Percentiles rank a stretch among this genome's conserved stretches.
These are phyloP conservation scores for Colletotrichum gigasporum DNA, from an alignment of 2,329 filamentous ascomycete genomes.

Conservation along the genomic window DNA sequence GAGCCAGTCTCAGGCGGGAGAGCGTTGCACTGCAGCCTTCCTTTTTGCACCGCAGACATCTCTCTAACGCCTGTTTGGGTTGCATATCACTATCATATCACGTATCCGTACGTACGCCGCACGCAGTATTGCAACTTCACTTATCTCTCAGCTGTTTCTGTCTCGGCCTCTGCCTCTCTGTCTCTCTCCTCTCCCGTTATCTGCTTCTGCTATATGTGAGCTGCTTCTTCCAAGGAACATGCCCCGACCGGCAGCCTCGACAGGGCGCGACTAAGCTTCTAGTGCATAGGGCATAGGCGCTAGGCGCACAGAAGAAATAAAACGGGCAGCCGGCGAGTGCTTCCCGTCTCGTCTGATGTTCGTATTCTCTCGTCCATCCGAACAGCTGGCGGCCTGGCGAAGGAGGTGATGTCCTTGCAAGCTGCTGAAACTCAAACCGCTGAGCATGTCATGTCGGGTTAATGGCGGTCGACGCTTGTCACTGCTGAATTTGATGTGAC, in stretches of 20 bases:
- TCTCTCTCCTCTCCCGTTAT: no score
- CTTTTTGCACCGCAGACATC: no score
- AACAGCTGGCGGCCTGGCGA: conserved; percentile 14
- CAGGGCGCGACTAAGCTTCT: neutral
- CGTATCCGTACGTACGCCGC: no score
- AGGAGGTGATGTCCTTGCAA: conserved; percentile 14
- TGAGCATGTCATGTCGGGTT: no score
- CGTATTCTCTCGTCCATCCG: conserved; percentile 29
- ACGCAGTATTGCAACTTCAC: neutral
- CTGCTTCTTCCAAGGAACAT: neutral
- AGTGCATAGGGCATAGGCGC: conserved; percentile 6
- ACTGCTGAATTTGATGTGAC: no score
- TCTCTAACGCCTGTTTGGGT: no score
- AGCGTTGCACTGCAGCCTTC: neutral
- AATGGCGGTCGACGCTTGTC: no score
- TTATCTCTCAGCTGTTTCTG: neutral
- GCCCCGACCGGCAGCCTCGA: neutral
- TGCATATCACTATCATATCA: neutral
- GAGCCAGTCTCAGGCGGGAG: neutral
- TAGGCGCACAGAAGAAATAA: conserved; percentile 10
- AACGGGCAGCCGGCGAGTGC: no score
- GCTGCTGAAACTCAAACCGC: conserved; percentile 25
- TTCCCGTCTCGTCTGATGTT: conserved; percentile 23
- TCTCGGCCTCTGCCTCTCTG: neutral
- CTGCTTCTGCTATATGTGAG: neutral